Evolutionary conservation across 306 rosid species (phyloP).

Genomic region (Vigna unguiculata): DNA sequence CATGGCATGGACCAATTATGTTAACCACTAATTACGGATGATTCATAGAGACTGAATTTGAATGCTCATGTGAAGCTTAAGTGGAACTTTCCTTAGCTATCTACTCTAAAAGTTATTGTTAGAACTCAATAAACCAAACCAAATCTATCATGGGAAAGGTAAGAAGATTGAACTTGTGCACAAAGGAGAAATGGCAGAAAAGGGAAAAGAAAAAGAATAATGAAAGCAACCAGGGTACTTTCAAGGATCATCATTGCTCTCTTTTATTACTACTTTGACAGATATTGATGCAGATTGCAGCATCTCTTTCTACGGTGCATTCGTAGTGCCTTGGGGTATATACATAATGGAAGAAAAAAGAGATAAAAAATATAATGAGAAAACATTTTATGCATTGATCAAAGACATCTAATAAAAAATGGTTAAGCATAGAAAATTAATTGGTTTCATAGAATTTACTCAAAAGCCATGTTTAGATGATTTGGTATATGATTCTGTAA

Average conservation of each 20-base stretch:
- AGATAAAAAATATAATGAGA: not conserved
- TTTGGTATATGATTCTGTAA: not conserved
- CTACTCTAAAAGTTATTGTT: not conserved
- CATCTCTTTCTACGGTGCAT: constrained; percentile 29
- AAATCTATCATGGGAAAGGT: constrained; percentile 29
- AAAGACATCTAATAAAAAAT: not conserved
- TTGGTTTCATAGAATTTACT: not conserved
- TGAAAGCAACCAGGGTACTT: constrained; percentile 52
- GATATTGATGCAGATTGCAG: constrained; percentile 22
- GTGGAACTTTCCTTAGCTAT: constrained; percentile 14
- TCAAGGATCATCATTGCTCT: constrained; percentile 55
- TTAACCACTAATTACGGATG: constrained; percentile 49
- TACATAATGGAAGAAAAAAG: not conserved
- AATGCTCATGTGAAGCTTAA: constrained; percentile 31
- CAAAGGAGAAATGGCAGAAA: constrained; percentile 33
- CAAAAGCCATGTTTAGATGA: not conserved
- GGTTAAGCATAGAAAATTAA: not conserved
- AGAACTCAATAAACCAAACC: constrained; percentile 10
- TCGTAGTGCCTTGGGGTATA: constrained; percentile 33
- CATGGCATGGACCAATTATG: constrained; percentile 48
- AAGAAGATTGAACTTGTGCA: constrained; percentile 40
- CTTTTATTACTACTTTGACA: constrained; percentile 54
- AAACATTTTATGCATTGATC: not conserved
- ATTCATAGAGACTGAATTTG: constrained; percentile 41
- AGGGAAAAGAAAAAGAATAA: constrained; percentile 41